Percentiles rank a stretch among this genome's conserved stretches.
phyloP scores from a whole-genome alignment of 2,329 filamentous ascomycete species.

The Aspergillus felis region DNA sequence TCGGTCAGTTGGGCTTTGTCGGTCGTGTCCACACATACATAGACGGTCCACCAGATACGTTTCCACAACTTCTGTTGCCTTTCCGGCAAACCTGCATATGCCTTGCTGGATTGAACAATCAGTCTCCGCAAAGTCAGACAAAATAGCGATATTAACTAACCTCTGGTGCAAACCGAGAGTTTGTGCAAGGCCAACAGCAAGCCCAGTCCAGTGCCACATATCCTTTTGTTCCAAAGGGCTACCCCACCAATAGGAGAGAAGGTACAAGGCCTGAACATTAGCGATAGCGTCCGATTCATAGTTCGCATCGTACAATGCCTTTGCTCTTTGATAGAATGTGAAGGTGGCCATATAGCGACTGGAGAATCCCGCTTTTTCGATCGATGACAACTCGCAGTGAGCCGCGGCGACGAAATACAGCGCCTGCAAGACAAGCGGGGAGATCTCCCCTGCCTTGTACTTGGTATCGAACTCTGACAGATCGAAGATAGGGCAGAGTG shows the following conservation, averaged over 20 bases:
- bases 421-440: slow-evolving; percentile 3
- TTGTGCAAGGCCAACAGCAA: slow-evolving; percentile 4
- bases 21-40: background rate
- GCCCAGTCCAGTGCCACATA: slow-evolving; percentile 7
- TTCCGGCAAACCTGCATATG: background rate
- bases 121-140: background rate
- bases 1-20: background rate
- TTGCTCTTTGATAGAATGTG: slow-evolving; percentile 2
- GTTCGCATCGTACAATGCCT: slow-evolving; percentile 4
- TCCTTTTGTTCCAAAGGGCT: slow-evolving; percentile 8
- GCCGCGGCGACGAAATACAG: background rate
- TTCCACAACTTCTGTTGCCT: background rate
- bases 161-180: slow-evolving; percentile 2
- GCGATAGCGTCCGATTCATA: slow-evolving; percentile 7
- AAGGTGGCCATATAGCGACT: slow-evolving; percentile 4
- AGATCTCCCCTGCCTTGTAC: background rate
- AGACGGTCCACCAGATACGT: background rate
- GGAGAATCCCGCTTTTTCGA: background rate
- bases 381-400: background rate
- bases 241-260: slow-evolving; percentile 7
- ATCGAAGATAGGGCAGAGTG: slow-evolving; percentile 1
- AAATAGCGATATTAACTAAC: background rate
- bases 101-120: background rate
- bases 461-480: slow-evolving; percentile 2
- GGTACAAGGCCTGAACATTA: slow-evolving; percentile 1